Percentiles rank a stretch among this genome's conserved stretches.
phyloP scores from a whole-genome alignment of 495 filamentous ascomycete species.

The Penicillium coffeae region DNA sequence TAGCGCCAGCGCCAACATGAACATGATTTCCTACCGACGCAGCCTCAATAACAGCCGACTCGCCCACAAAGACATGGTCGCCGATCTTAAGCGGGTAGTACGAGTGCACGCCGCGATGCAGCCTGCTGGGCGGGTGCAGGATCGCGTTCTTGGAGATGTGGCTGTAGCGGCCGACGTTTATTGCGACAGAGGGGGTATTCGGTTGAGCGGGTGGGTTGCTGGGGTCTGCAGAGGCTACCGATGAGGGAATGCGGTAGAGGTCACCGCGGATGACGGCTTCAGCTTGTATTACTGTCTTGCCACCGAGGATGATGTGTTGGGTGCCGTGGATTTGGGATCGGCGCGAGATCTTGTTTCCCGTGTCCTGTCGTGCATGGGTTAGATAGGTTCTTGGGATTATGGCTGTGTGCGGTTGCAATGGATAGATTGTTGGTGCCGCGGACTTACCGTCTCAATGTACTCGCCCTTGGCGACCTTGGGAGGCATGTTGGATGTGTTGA shows the following conservation, averaged over 20 bases:
- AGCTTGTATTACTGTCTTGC: constrained; percentile 89
- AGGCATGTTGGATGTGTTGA: constrained; percentile 52
- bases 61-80: constrained; percentile 85
- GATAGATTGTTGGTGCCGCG: neutral
- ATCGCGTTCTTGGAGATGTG: constrained; percentile 71
- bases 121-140: constrained; percentile 70
- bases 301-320: constrained; percentile 94
- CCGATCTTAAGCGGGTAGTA: constrained; percentile 88
- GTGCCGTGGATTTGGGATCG: constrained; percentile 86
- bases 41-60: constrained; percentile 68
- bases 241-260: constrained; percentile 54
- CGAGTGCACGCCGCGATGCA: constrained; percentile 53
- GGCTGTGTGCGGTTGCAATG: neutral
- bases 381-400: constrained; percentile 1
- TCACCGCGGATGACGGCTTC: constrained; percentile 92
- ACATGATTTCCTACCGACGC: constrained; percentile 78
- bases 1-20: constrained; percentile 67
- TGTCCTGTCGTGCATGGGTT: constrained; percentile 59
- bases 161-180: constrained; percentile 84
- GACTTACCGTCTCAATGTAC: constrained; percentile 89
- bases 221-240: constrained; percentile 22
- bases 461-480: constrained; percentile 77
- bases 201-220: constrained; percentile 18
- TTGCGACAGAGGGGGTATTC: constrained; percentile 45
- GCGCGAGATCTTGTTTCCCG: constrained; percentile 96